phyloP scores from a whole-genome alignment of 805 yeast species.

The Tanozyma kutaoensis region DNA sequence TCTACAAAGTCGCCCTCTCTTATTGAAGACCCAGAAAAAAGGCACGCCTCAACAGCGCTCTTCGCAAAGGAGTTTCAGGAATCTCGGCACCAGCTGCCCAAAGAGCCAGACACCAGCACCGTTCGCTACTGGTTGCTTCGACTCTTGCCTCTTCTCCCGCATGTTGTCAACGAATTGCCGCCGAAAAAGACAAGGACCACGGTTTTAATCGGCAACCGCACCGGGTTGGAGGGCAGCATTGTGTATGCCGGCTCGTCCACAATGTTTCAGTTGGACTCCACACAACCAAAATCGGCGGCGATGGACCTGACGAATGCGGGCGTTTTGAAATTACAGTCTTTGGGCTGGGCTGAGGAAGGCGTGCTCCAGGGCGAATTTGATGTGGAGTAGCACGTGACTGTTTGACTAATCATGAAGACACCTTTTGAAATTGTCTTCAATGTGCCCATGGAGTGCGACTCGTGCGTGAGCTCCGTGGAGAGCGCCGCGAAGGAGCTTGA shows the following conservation, averaged over 20 bases:
- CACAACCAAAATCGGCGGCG: constrained; percentile 12
- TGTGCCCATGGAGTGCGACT: constrained; percentile 70
- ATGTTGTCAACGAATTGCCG: constrained; percentile 13
- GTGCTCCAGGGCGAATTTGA: no score
- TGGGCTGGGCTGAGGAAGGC: no score
- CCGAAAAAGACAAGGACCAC: constrained; percentile 12
- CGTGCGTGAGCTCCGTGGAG: constrained; percentile 51
- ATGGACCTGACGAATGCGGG: constrained; percentile 27
- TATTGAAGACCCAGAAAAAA: constrained; percentile 3
- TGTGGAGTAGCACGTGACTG: no score
- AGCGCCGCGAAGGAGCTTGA: constrained; percentile 35
- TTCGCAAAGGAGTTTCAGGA: constrained; percentile 5
- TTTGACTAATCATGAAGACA: neutral
- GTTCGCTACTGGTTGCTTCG: constrained; percentile 67
- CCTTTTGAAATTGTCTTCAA: constrained; percentile 61
- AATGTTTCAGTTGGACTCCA: constrained; percentile 37
- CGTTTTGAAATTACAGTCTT: no score
- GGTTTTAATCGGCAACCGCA: constrained; percentile 53
- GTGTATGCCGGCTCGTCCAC: constrained; percentile 57
- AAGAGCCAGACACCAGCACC: constrained; percentile 32
- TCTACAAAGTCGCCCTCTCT: constrained; percentile 33
- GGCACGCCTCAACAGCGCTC: neutral
- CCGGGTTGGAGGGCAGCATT: constrained; percentile 63
- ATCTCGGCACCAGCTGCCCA: constrained; percentile 10
- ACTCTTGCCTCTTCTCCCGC: constrained; percentile 46